Conservation (phyloP, 805 yeast genomes). For the Pichia nanzhaoensis region DNA sequence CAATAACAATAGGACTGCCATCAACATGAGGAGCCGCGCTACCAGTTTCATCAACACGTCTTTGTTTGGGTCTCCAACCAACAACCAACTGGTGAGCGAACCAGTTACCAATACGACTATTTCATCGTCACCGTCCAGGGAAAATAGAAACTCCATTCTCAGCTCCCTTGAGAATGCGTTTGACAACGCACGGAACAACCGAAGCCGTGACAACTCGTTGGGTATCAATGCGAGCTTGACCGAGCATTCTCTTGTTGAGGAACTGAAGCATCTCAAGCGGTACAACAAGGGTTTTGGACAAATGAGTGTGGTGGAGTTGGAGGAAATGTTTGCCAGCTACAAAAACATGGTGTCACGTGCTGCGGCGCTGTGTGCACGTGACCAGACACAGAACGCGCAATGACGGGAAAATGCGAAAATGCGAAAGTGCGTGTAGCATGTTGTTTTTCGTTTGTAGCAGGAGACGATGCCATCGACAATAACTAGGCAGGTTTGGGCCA, state of each 20-base stretch:
- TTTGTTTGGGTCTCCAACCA: conserved; percentile 16
- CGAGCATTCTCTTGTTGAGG: neutral
- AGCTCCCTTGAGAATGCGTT: conserved; percentile 30
- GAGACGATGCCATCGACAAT: no score
- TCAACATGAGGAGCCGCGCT: conserved; percentile 26
- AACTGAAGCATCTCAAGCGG: conserved; percentile 9
- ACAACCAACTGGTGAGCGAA: conserved; percentile 1
- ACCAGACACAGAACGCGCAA: no score
- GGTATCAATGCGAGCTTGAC: no score
- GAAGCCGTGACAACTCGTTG: conserved; percentile 27
- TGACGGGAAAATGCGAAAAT: no score
- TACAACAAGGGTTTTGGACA: conserved; percentile 26
- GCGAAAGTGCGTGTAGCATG: no score
- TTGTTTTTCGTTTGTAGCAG: no score
- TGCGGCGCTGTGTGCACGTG: neutral
- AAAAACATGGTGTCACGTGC: neutral
- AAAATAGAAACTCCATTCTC: conserved; percentile 18
- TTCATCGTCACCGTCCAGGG: conserved; percentile 10
- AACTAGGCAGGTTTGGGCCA: no score
- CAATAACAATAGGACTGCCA: neutral
- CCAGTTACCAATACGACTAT: neutral
- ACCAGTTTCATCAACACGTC: conserved; percentile 26
- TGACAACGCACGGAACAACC: conserved; percentile 24
- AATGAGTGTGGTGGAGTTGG: conserved; percentile 24
- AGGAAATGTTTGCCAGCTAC: conserved; percentile 25